A percentile compares a stretch with the other conserved stretches of the same genome.
These are phyloP conservation scores for Trypanosoma grayi DNA, from an alignment of 208 protist species.

Conservation along the genomic window DNA sequence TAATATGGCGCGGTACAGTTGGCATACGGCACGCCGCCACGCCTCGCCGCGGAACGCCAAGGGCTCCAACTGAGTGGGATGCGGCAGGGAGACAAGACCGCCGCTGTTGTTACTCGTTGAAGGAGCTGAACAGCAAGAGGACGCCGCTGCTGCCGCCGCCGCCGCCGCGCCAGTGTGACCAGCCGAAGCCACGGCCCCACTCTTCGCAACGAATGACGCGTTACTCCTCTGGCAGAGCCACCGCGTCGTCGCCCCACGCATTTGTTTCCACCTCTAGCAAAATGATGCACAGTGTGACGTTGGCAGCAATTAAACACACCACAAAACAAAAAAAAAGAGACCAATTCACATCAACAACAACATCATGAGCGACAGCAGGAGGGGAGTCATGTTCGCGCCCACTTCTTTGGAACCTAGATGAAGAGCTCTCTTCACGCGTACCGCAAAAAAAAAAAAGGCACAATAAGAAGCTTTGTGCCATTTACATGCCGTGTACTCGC, in stretches of 20 bases:
- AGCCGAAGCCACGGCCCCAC: too few relatives aligned
- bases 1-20: conserved; percentile 75
- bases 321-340: conserved; percentile 1
- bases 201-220: neutral
- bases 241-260: neutral
- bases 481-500: too few relatives aligned
- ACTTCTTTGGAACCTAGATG: too few relatives aligned
- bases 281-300: neutral
- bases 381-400: too few relatives aligned
- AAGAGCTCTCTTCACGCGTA: neutral
- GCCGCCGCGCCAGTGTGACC: too few relatives aligned
- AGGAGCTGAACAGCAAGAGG: neutral
- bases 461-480: too few relatives aligned
- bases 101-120: neutral
- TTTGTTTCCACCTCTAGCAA: neutral
- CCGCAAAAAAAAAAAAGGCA: neutral
- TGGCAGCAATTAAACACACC: neutral
- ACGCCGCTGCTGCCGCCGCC: too few relatives aligned
- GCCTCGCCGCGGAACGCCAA: conserved; percentile 37
- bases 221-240: neutral
- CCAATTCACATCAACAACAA: neutral
- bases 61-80: conserved; percentile 53
- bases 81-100: conserved; percentile 41
- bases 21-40: conserved; percentile 66
- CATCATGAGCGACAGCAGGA: too few relatives aligned